These are phyloP conservation scores for Lunularia cruciata DNA, from an alignment of 225 moss, liverwort and hornwort genomes.

Conservation along the genomic window DNA sequence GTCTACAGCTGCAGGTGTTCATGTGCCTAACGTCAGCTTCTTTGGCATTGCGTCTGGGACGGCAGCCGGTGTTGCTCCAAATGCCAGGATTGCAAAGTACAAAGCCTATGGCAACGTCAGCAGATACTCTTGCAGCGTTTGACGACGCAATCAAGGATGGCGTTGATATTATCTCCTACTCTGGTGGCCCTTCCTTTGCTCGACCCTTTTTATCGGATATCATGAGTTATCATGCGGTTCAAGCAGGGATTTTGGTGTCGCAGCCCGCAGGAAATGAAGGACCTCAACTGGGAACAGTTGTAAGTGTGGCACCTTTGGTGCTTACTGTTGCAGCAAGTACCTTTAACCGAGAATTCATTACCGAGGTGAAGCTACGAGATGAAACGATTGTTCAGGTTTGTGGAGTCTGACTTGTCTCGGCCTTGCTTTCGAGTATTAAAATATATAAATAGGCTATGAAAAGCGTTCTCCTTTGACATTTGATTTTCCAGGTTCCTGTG, in stretches of 20 bases:
- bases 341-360: neutral
- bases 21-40: slow-evolving; percentile 6
- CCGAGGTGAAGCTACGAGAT: slow-evolving; percentile 14
- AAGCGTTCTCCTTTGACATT: too few species aligned
- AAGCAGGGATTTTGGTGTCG: slow-evolving; percentile 9
- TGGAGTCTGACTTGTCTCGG: too few species aligned
- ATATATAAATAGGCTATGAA: too few species aligned
- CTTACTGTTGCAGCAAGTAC: slow-evolving; percentile 10
- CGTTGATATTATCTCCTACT: slow-evolving; percentile 57
- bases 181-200: slow-evolving; percentile 22
- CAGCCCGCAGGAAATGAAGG: slow-evolving; percentile 16
- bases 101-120: slow-evolving; percentile 38
- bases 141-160: slow-evolving; percentile 65
- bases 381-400: neutral
- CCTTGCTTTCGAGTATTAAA: too few species aligned
- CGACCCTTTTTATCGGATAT: neutral
- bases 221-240: neutral
- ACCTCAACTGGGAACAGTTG: neutral
- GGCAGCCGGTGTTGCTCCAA: slow-evolving; percentile 17
- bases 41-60: slow-evolving; percentile 4
- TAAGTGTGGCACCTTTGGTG: slow-evolving; percentile 12
- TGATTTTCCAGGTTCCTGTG: too few species aligned
- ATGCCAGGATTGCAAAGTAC: slow-evolving; percentile 6
- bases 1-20: slow-evolving; percentile 16
- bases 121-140: slow-evolving; percentile 57